phyloP scores from a whole-genome alignment of 1,284 basidiomycete genomes.

The Cyathus olla region DNA sequence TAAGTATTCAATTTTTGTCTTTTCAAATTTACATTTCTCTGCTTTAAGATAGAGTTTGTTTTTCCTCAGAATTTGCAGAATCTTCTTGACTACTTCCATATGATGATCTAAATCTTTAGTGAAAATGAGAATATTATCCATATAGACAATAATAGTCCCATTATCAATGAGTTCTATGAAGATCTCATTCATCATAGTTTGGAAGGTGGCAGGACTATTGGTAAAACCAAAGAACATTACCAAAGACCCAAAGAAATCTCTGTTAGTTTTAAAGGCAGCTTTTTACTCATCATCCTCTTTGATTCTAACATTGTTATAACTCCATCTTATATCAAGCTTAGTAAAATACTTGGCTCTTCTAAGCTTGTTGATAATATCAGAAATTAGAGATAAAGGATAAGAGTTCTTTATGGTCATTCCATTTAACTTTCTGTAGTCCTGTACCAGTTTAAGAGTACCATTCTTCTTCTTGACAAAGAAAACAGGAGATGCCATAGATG shows the following conservation, averaged over 20 bases:
- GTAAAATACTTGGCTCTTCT: conserved; percentile 36
- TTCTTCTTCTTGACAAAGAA: conserved; percentile 57
- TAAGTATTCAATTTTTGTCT: conserved; percentile 25
- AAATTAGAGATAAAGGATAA: conserved; percentile 43
- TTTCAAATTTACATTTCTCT: conserved; percentile 25
- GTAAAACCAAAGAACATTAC: conserved; percentile 13
- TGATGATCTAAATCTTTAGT: conserved; percentile 6
- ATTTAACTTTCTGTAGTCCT: conserved; percentile 50
- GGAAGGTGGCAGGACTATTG: conserved; percentile 11
- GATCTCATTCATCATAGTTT: conserved; percentile 4
- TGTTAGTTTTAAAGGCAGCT: conserved; percentile 34
- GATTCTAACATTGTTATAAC: conserved; percentile 37
- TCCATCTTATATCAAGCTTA: conserved; percentile 43
- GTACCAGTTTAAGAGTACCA: conserved; percentile 33
- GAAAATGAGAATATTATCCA: conserved; percentile 8
- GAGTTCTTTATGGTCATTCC: conserved; percentile 41
- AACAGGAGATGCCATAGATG: conserved; percentile 40
- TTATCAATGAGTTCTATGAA: neutral
- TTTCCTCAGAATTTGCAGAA: conserved; percentile 15
- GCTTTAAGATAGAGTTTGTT: conserved; percentile 23
- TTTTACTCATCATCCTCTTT: conserved; percentile 40
- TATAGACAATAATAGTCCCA: neutral
- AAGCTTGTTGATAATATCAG: conserved; percentile 38
- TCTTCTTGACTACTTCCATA: conserved; percentile 1
- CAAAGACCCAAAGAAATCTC: conserved; percentile 9